Evolutionary conservation across 179 eudicot species (phyloP), one percentile per base, ranked within the genome.

Genomic region (Beta lomatogona): DNA sequence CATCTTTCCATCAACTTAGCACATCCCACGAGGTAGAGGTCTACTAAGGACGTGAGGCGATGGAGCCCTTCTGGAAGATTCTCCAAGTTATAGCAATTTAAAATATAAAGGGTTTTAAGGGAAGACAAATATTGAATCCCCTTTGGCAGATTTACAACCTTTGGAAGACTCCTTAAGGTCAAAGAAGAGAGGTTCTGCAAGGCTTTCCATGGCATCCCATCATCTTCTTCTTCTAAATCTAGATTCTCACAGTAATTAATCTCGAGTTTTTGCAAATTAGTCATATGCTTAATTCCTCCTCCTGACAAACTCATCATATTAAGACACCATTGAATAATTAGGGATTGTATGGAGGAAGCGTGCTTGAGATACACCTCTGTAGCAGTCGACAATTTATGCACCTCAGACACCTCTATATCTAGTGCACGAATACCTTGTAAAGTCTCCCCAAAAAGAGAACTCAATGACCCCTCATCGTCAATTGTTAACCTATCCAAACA

Each of bases 181-280:
- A 76, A 76, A 21, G 0, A 3, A 45, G 5, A 19, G 55, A 76
- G 79, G 8, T 5, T n/a, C 12, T 25, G 28, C 28, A 25, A 25
- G 28, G 28, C 28, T 25, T 61, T n/a, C 79, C 79, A 61, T 45
- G 79, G 79, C 58, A 76, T 44, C 36, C 54, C 69, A 44, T 63
- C 16, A 31, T 16, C 41, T 8, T 76, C 36, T 44, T 60, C 65
- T 18, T 31, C 77, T 9, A 60, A 8, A 5, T 60, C 11, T 3
- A 60, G 25, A 2, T 36, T 36, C 0, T 60, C 0, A 9, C 10
- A 18, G 3, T 6, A 5, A 0, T 0, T 0, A 60, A 60, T 6
- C 8, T 0, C 0, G 65, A 60, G 25, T 16, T 0, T 1, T 18
- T 60, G 2, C 65, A 60, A n/a, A 9, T 60, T 19, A 21, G 28